Evolutionary conservation across 2,329 filamentous ascomycete species (phyloP).

Genomic region (Cytospora chrysosperma): DNA sequence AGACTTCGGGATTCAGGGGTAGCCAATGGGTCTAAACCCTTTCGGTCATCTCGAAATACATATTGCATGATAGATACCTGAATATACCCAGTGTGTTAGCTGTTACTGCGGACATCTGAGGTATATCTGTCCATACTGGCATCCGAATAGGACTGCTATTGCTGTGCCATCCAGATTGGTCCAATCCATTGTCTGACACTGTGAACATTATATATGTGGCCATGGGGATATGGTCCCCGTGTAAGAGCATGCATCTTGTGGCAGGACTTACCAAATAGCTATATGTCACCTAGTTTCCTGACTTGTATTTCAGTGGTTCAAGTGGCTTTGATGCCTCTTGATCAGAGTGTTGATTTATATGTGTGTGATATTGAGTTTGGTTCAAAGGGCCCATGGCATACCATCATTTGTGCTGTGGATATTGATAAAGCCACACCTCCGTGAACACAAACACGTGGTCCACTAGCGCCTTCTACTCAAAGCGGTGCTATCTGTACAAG

Average conservation of each 20-base stretch:
- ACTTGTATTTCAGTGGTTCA: no score
- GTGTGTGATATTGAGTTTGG: neutral
- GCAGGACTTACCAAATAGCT: neutral
- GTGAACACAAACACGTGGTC: neutral
- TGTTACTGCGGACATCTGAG: neutral
- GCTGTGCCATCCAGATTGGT: neutral
- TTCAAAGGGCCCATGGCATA: no score
- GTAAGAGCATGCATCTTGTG: neutral
- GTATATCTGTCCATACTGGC: neutral
- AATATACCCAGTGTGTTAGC: neutral
- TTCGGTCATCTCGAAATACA: neutral
- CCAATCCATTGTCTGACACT: neutral
- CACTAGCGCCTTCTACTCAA: neutral
- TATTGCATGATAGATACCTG: neutral
- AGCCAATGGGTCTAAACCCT: neutral
- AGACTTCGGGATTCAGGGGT: neutral
- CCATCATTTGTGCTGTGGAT: neutral
- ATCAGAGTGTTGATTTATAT: no score
- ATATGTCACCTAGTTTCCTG: no score
- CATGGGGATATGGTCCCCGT: no score
- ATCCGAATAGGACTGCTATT: neutral
- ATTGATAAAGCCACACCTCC: neutral
- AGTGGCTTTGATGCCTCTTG: neutral
- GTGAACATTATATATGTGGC: neutral
- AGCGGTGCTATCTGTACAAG: neutral